Conservation (phyloP, 2,329 filamentous ascomycete genomes). For the Didymella pinodella region DNA sequence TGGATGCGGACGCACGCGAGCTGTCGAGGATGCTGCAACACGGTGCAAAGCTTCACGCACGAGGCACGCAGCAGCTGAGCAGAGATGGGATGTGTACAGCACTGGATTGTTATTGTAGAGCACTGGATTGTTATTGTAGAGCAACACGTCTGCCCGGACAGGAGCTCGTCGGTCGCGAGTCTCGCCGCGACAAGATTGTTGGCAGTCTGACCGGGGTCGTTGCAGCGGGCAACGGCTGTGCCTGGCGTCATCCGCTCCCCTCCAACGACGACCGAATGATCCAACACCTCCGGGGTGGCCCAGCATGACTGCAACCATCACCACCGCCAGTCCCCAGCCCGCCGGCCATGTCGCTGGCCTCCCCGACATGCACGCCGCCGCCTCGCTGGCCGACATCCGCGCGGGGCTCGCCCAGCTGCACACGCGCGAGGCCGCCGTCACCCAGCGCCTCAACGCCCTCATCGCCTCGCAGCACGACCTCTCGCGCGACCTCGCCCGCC, state of each 20-base stretch:
- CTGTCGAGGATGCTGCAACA: not conserved
- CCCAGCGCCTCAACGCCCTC: slow-evolving; percentile 75
- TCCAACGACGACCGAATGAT: not conserved
- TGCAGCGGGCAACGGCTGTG: not conserved
- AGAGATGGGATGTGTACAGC: not conserved
- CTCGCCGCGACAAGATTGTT: not conserved
- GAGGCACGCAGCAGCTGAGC: not conserved
- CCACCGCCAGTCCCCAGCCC: not conserved
- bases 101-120: not conserved
- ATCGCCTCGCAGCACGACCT: slow-evolving; percentile 86
- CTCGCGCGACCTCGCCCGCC: slow-evolving; percentile 81
- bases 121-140: not conserved
- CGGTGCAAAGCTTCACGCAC: not conserved
- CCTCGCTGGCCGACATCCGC: slow-evolving; percentile 80
- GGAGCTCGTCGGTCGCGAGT: not conserved
- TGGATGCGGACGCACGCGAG: not conserved
- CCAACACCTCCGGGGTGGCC: not conserved
- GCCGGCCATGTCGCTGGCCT: not conserved
- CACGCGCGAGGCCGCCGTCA: slow-evolving; percentile 76
- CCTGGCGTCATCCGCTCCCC: not conserved
- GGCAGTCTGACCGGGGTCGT: not conserved
- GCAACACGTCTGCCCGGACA: not conserved
- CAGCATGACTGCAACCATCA: not conserved
- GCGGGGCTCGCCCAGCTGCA: slow-evolving; percentile 78
- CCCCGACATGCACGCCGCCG: slow-evolving; percentile 65